phyloP scores from a whole-genome alignment of 1,284 basidiomycete species.

The Sparassis latifolia region DNA sequence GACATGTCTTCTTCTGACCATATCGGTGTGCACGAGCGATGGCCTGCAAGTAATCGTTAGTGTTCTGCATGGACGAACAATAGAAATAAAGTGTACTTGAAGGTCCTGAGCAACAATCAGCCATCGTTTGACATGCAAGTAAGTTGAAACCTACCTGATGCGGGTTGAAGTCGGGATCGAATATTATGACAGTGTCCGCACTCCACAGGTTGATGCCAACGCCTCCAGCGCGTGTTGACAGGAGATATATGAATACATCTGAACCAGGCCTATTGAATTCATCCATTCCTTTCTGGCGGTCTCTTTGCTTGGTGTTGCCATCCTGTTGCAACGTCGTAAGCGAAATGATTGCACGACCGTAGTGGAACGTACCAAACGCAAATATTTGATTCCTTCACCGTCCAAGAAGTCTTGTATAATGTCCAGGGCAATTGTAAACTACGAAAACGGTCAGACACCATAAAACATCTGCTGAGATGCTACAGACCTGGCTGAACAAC shows the following conservation, averaged over 20 bases:
- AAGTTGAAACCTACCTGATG: constrained; percentile 57
- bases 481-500: constrained; percentile 89
- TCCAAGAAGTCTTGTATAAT: constrained; percentile 89
- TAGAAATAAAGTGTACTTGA: constrained; percentile 39
- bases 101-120: constrained; percentile 42
- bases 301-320: constrained; percentile 81
- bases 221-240: constrained; percentile 94
- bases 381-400: constrained; percentile 86
- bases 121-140: not conserved
- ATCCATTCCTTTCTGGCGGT: constrained; percentile 92
- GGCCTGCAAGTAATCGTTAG: constrained; percentile 43
- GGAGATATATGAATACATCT: constrained; percentile 84
- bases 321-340: constrained; percentile 45
- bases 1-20: constrained; percentile 75
- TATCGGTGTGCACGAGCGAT: constrained; percentile 86
- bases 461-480: not conserved
- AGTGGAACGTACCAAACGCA: constrained; percentile 66
- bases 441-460: constrained; percentile 5
- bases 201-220: constrained; percentile 90
- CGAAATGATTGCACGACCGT: too few species aligned
- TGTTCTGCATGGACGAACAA: not conserved
- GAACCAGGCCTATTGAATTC: constrained; percentile 85
- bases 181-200: constrained; percentile 90
- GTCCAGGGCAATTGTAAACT: constrained; percentile 91
- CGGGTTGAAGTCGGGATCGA: constrained; percentile 93